Base-by-base conservation (phyloP, 768 basidiomycete species). In the Leccinellum rugosiceps region DNA sequence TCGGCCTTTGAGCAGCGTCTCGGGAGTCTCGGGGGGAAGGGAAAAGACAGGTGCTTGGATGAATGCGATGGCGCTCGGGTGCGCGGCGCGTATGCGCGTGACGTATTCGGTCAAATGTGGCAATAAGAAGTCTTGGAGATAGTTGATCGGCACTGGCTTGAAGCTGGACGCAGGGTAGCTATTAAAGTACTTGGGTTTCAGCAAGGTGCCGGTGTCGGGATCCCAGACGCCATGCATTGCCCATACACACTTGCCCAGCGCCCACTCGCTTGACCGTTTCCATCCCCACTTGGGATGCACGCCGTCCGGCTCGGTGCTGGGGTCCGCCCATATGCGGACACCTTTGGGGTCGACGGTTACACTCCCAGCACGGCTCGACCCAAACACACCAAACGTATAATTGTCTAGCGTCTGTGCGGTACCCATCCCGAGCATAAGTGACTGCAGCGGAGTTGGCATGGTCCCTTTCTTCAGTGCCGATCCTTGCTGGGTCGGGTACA, bases 151-250 rank as follows among this genome's bases (percentile, higher is more conserved):
- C 1, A 72, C 71, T 1, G 63, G 66, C 11, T 57, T 49, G 34
- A 45, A 21, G 30, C 21, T 34, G 15, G 46, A 44, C 41, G 41
- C 60, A 15, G 82, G 82, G 11, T 77, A 60, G 55, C 69, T 78
- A 44, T 71, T 73, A 75, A 98, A 98, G 72, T 98, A 96, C 55
- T 87, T 81, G 0, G 90, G 86, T 15, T 77, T 75, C 57, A 92
- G 75, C 17, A 94, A 63, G 51, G 78, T 81, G 2, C 88, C 86
- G 0, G 84, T 81, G 57, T 84, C 78, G 59, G 84, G 57, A 66
- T 96, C 89, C 95, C 95, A 98, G 0, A 97, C 87, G 58, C 85
- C 89, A 65, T 96, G 93, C 65, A 81, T 80, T 0, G 93, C 93
- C 94, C 94, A 97, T 14, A 92, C 68, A 68, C 90, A 92, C 15